A percentile compares a stretch with the other conserved stretches of the same genome.
phyloP scores from a whole-genome alignment of 129 eudicot genomes.

The sunflower (Helianthus annuus) region DNA sequence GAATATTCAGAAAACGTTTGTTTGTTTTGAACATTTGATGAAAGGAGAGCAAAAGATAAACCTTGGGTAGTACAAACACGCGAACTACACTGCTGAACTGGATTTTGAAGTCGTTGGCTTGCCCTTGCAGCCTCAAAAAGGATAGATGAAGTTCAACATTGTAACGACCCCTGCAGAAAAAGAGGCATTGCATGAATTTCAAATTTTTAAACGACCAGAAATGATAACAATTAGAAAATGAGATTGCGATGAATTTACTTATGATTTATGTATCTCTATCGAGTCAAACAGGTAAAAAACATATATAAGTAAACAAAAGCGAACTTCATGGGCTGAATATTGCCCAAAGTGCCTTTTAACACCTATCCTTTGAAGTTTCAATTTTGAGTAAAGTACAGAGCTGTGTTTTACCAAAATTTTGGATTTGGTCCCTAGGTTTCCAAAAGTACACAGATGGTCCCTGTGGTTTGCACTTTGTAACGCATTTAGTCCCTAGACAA shows the following conservation, averaged over 20 bases:
- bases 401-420: too few relatives aligned
- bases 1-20: background rate
- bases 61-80: conserved; percentile 88
- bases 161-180: conserved; percentile 74
- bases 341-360: too few relatives aligned
- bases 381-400: too few relatives aligned
- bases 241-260: background rate
- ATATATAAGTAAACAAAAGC: background rate
- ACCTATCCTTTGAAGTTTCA: too few relatives aligned
- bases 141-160: conserved; percentile 89
- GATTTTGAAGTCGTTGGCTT: conserved; percentile 95
- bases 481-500: too few relatives aligned
- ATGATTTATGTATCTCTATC: background rate
- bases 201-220: conserved; percentile 1
- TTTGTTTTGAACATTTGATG: background rate
- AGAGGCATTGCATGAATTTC: conserved; percentile 9
- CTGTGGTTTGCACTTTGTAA: too few relatives aligned
- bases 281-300: background rate
- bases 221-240: conserved; percentile 7
- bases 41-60: conserved; percentile 27
- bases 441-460: too few relatives aligned
- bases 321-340: background rate
- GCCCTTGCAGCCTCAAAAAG: conserved; percentile 92
- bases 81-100: conserved; percentile 97
- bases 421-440: too few relatives aligned